A percentile compares a stretch with the other conserved stretches of the same genome.
These are phyloP conservation scores for Talaromyces funiculosus DNA, from an alignment of 2,329 filamentous ascomycete species.

Conservation along the genomic window DNA sequence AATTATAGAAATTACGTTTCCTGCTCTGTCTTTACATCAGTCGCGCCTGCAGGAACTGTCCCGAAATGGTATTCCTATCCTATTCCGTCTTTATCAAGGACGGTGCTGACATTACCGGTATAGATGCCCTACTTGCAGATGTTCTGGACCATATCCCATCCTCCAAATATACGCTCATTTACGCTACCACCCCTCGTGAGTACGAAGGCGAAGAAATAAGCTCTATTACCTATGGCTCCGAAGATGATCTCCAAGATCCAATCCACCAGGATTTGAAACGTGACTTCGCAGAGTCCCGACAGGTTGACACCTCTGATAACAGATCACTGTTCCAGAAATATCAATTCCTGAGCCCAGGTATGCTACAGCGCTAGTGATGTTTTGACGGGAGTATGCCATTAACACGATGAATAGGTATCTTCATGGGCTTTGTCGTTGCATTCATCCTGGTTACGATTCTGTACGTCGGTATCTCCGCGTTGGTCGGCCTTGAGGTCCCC, in stretches of 20 bases:
- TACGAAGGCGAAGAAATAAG: constrained; percentile 23
- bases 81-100: neutral
- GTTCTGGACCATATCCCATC: constrained; percentile 44
- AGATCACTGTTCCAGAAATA: constrained; percentile 73
- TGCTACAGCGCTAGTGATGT: constrained; percentile 19
- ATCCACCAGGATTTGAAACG: constrained; percentile 72
- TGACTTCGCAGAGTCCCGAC: constrained; percentile 38
- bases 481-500: constrained; percentile 77
- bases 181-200: constrained; percentile 58
- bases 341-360: constrained; percentile 86
- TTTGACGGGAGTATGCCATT: neutral
- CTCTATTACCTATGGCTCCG: constrained; percentile 55
- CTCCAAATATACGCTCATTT: constrained; percentile 66
- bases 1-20: constrained; percentile 43
- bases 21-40: constrained; percentile 32
- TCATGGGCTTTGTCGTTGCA: constrained; percentile 72
- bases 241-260: constrained; percentile 53
- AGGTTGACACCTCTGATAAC: constrained; percentile 36
- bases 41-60: constrained; percentile 37
- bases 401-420: constrained; percentile 54
- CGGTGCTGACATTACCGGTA: constrained; percentile 13
- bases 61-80: constrained; percentile 31
- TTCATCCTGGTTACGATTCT: constrained; percentile 71
- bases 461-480: constrained; percentile 68
- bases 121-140: constrained; percentile 45